These are phyloP conservation scores for Zygosaccharomyces bailii DNA, from an alignment of 805 yeast genomes.

Conservation along the genomic window DNA sequence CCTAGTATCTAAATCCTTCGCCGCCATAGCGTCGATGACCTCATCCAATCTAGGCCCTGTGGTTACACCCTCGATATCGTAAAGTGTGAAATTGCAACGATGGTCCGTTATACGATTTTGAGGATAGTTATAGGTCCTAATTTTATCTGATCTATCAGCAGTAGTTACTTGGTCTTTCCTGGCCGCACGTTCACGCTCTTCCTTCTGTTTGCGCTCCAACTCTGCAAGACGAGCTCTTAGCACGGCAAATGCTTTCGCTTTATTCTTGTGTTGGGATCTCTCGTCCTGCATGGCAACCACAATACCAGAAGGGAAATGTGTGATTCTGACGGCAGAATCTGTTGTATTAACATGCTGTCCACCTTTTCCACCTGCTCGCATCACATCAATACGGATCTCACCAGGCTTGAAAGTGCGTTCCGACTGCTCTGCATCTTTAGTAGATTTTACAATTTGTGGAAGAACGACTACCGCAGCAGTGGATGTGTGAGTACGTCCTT, in stretches of 20 bases:
- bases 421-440: constrained; percentile 44
- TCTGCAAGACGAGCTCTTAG: constrained; percentile 84
- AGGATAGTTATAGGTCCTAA: constrained; percentile 88
- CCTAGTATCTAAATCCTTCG: constrained; percentile 44
- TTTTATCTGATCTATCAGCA: constrained; percentile 88
- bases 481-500: constrained; percentile 93
- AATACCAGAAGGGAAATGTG: constrained; percentile 88
- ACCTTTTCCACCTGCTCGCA: constrained; percentile 96
- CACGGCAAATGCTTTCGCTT: constrained; percentile 84
- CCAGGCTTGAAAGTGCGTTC: constrained; percentile 78
- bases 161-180: constrained; percentile 82
- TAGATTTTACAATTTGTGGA: constrained; percentile 68
- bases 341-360: constrained; percentile 98
- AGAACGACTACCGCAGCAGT: constrained; percentile 94
- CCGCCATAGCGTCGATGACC: constrained; percentile 50
- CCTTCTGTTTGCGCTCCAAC: constrained; percentile 60
- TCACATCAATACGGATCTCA: constrained; percentile 90
- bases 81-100: constrained; percentile 75
- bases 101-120: constrained; percentile 95
- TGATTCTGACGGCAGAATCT: constrained; percentile 91
- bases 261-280: constrained; percentile 89
- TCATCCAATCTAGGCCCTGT: constrained; percentile 56
- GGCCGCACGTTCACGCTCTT: constrained; percentile 59
- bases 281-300: constrained; percentile 91
- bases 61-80: constrained; percentile 68